These are phyloP conservation scores for Alternaria sp. DNA, from an alignment of 2,329 filamentous ascomycete species.

Conservation along the genomic window DNA sequence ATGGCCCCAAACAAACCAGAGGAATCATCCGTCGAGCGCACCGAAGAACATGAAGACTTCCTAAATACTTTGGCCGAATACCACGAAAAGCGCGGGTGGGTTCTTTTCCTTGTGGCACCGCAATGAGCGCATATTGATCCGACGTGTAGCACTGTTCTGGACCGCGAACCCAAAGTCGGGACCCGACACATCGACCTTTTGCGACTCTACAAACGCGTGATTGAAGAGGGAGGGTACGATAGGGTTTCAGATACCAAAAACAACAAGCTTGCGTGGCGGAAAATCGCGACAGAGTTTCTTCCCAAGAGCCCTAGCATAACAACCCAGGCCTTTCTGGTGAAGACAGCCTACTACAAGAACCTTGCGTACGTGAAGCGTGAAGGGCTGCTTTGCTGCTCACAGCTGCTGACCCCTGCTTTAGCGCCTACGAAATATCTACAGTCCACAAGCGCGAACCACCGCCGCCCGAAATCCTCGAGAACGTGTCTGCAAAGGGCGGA, in stretches of 20 bases:
- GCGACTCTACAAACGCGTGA: constrained; percentile 79
- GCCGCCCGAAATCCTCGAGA: constrained; percentile 86
- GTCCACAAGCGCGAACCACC: constrained; percentile 82
- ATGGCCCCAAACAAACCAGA: constrained; percentile 57
- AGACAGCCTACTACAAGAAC: constrained; percentile 89
- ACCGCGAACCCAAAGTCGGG: constrained; percentile 82
- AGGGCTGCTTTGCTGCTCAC: constrained; percentile 2
- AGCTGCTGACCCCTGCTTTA: constrained; percentile 31
- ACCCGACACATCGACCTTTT: constrained; percentile 77
- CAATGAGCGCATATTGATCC: constrained; percentile 37
- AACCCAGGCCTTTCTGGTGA: constrained; percentile 85
- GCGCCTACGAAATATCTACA: constrained; percentile 82
- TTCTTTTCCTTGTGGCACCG: constrained; percentile 26
- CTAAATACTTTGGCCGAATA: constrained; percentile 76
- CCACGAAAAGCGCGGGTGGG: constrained; percentile 77
- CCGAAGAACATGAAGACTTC: constrained; percentile 78
- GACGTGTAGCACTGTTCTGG: constrained; percentile 69
- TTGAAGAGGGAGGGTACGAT: constrained; percentile 83
- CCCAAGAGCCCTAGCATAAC: constrained; percentile 75
- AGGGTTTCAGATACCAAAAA: constrained; percentile 71
- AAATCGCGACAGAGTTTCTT: constrained; percentile 77
- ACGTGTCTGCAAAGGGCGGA: constrained; percentile 79
- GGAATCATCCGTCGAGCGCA: constrained; percentile 59
- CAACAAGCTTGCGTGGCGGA: constrained; percentile 86
- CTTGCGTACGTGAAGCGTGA: constrained; percentile 63